Conservation (phyloP, 768 basidiomycete genomes). For the Boletellus emodensis region DNA sequence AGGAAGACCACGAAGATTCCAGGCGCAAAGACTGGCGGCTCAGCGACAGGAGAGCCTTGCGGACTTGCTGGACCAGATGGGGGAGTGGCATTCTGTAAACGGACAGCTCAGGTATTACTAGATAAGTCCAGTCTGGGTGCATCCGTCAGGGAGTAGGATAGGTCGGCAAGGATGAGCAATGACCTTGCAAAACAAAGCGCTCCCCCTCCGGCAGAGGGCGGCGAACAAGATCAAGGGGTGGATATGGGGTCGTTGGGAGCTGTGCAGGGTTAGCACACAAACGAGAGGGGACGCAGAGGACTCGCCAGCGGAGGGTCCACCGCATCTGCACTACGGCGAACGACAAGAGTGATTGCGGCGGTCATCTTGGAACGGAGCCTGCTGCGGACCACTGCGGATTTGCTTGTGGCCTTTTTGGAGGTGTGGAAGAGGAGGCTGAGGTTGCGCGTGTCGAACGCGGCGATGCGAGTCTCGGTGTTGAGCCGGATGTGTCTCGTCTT, state of each 20-base stretch:
- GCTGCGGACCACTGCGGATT: constrained; percentile 19
- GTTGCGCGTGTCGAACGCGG: constrained; percentile 10
- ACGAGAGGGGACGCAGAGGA: background rate
- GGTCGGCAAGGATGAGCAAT: background rate
- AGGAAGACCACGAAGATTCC: constrained; percentile 15
- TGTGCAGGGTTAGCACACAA: background rate
- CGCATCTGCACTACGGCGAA: constrained; percentile 14
- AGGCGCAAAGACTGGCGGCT: constrained; percentile 3
- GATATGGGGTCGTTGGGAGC: background rate
- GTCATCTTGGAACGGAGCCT: constrained; percentile 21
- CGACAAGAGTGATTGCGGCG: constrained; percentile 17
- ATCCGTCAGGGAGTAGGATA: background rate
- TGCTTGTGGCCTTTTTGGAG: constrained; percentile 25
- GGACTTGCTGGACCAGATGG: constrained; percentile 20
- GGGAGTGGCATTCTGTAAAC: constrained; percentile 24
- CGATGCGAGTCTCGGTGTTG: constrained; percentile 3
- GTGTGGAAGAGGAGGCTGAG: constrained; percentile 19
- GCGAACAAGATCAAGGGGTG: constrained; percentile 3
- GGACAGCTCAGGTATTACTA: constrained; percentile 22
- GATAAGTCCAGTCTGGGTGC: constrained; percentile 26
- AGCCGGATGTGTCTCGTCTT: background rate
- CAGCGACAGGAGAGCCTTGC: constrained; percentile 17
- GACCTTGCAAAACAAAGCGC: constrained; percentile 18
- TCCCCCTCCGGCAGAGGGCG: background rate
- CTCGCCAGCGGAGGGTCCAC: background rate